These are phyloP conservation scores for Mesembryanthemum crystallinum DNA, from an alignment of 148 eudicot genomes.

Conservation along the genomic window DNA sequence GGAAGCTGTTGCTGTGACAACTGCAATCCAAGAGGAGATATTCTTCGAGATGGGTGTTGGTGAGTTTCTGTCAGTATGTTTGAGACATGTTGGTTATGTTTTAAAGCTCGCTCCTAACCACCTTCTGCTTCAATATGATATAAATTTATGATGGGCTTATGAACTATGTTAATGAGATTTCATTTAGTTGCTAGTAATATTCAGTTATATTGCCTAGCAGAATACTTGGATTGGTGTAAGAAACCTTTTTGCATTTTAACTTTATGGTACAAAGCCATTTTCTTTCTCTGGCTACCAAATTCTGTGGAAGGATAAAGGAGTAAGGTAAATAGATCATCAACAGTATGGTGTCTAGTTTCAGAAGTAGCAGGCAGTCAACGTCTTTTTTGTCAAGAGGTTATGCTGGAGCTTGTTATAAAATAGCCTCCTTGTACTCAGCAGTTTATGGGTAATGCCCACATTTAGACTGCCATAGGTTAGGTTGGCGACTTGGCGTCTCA, in stretches of 20 bases:
- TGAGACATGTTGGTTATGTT: background rate
- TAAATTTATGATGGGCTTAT: background rate
- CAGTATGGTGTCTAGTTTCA: background rate
- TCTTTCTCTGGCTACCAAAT: background rate
- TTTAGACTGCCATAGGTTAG: background rate
- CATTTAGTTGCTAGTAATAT: background rate
- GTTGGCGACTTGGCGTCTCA: no score
- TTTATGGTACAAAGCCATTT: constrained; percentile 7
- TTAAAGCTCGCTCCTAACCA: background rate
- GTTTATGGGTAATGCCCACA: no score
- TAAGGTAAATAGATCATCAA: background rate
- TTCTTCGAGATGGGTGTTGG: constrained; percentile 91
- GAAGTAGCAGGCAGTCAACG: background rate
- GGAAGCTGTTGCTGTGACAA: constrained; percentile 96
- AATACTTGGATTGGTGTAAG: background rate
- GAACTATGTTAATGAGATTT: constrained; percentile 8
- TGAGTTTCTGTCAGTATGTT: constrained; percentile 30
- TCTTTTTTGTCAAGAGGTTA: background rate
- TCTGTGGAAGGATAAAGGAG: background rate
- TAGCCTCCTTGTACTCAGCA: no score
- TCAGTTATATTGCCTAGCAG: no score
- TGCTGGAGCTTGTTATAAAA: no score
- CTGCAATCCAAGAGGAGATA: constrained; percentile 86
- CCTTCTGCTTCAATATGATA: background rate
- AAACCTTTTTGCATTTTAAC: background rate